Conservation (phyloP, 2,329 filamentous ascomycete species). For the Macrophomina pseudophaseolina region DNA sequence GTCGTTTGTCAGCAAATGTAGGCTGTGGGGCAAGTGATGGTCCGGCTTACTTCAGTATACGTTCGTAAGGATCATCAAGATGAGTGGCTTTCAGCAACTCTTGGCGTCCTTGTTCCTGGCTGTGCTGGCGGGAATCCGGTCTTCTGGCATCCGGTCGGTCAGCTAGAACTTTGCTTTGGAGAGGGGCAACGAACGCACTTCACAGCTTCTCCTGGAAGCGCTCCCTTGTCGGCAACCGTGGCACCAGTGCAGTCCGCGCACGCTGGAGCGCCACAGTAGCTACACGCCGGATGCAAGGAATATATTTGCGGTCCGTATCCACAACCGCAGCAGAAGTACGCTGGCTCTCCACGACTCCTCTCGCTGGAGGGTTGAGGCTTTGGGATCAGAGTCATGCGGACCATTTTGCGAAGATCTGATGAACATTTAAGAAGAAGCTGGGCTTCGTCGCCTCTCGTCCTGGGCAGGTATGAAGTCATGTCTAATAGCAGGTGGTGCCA, state of each 20-base stretch:
- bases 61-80: background rate
- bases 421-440: too few species aligned
- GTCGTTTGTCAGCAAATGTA: background rate
- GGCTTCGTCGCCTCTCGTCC: too few species aligned
- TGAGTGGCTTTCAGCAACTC: background rate
- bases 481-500: too few species aligned
- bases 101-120: background rate
- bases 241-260: background rate
- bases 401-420: background rate
- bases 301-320: constrained; percentile 1
- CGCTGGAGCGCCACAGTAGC: background rate
- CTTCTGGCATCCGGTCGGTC: background rate
- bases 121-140: background rate
- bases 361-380: background rate
- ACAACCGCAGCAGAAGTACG: constrained; percentile 4
- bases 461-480: background rate
- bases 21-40: background rate
- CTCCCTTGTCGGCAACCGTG: background rate
- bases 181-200: background rate
- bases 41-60: background rate
- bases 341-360: background rate
- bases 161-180: background rate
- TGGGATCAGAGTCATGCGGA: background rate
- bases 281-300: background rate
- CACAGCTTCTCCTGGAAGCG: background rate